Conservation (phyloP, 2,329 filamentous ascomycete genomes). For the Westerdykella aurantiaca region DNA sequence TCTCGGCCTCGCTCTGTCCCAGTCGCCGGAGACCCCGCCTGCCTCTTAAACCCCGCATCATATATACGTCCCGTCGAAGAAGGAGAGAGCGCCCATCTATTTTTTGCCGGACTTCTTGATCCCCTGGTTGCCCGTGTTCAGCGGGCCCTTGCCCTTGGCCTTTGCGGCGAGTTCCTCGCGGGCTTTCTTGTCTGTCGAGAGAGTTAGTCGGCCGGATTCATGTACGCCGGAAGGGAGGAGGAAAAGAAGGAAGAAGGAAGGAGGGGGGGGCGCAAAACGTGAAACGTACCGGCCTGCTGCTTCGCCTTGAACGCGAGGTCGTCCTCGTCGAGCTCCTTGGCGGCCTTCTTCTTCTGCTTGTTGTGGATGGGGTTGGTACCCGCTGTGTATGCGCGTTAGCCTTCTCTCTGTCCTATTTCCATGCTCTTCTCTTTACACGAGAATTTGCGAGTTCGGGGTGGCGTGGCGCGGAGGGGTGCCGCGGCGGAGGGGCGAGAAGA, state of each 20-base stretch:
- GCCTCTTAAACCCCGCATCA: too few relatives aligned
- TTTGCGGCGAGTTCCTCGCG: conserved; percentile 64
- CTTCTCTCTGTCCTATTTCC: not conserved
- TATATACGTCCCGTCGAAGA: not conserved
- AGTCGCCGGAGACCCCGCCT: too few relatives aligned
- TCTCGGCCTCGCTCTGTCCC: too few relatives aligned
- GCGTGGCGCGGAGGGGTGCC: not conserved
- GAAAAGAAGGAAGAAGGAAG: not conserved
- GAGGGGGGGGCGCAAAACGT: not conserved
- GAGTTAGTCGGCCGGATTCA: not conserved
- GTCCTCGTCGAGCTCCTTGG: conserved; percentile 79
- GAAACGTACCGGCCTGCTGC: conserved; percentile 69
- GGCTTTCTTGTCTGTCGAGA: conserved; percentile 52
- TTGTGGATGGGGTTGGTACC: conserved; percentile 53
- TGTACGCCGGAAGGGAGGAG: not conserved
- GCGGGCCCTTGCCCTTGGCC: conserved; percentile 79
- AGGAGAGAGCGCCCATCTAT: conserved; percentile 41
- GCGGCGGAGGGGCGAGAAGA: conserved; percentile 1
- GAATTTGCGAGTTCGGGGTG: conserved; percentile 1
- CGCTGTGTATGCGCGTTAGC: conserved; percentile 33
- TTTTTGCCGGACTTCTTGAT: conserved; percentile 99
- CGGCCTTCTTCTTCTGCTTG: conserved; percentile 75
- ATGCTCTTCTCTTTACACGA: not conserved
- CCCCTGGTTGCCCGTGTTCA: conserved; percentile 77
- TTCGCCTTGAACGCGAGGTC: conserved; percentile 77